phyloP scores from a whole-genome alignment of 805 yeast species.

The Ogataea nitratoaversa region DNA sequence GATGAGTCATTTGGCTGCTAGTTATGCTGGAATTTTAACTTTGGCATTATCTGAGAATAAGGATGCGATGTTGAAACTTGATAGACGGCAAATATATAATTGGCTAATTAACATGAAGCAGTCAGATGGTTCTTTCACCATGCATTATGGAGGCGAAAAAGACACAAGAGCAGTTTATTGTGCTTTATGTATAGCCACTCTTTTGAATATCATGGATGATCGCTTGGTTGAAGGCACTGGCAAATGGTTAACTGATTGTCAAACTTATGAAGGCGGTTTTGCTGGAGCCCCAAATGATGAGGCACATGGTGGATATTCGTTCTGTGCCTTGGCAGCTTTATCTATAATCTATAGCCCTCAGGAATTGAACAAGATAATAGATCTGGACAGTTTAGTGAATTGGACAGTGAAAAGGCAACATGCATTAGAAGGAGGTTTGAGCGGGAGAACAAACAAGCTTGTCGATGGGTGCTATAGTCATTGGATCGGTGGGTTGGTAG shows the following conservation, averaged over 20 bases:
- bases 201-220: slow-evolving; percentile 59
- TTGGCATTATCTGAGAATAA: slow-evolving; percentile 48
- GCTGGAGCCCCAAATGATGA: slow-evolving; percentile 80
- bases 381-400: slow-evolving; percentile 46
- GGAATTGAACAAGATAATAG: slow-evolving; percentile 27
- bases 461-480: slow-evolving; percentile 96
- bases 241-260: slow-evolving; percentile 66
- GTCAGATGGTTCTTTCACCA: slow-evolving; percentile 69
- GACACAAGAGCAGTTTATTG: slow-evolving; percentile 88
- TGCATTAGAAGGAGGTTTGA: slow-evolving; percentile 76
- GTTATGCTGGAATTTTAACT: slow-evolving; percentile 72
- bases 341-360: slow-evolving; percentile 40
- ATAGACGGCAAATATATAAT: slow-evolving; percentile 42
- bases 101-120: slow-evolving; percentile 70
- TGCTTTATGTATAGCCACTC: slow-evolving; percentile 66
- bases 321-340: slow-evolving; percentile 74
- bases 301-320: slow-evolving; percentile 97
- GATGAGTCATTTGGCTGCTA: slow-evolving; percentile 76
- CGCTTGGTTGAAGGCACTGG: slow-evolving; percentile 50
- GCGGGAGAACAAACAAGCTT: slow-evolving; percentile 87
- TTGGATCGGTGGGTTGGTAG: slow-evolving; percentile 85
- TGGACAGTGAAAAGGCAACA: slow-evolving; percentile 77
- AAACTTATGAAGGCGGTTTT: slow-evolving; percentile 94
- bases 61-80: slow-evolving; percentile 38
- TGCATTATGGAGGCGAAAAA: slow-evolving; percentile 75